Evolutionary conservation across 495 filamentous ascomycete species (phyloP).

Genomic region (Aspergillus funiculosus): DNA sequence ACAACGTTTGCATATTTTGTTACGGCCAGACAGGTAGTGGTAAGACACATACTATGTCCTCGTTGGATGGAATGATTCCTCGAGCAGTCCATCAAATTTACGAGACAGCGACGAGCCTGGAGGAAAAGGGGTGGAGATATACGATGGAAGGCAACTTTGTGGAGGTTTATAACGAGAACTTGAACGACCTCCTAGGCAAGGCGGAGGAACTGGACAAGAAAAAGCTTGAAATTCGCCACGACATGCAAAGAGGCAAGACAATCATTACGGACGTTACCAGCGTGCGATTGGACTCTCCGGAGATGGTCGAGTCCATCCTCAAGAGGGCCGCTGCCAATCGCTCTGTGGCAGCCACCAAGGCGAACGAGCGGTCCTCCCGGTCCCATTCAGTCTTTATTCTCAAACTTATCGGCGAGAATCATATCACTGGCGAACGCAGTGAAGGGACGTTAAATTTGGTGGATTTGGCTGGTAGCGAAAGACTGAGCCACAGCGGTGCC

Average conservation of each 20-base stretch:
- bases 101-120: conserved; percentile 68
- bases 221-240: conserved; percentile 89
- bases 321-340: conserved; percentile 73
- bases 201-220: conserved; percentile 73
- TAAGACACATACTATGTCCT: conserved; percentile 96
- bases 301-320: conserved; percentile 74
- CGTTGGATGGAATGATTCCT: conserved; percentile 91
- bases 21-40: conserved; percentile 97
- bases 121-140: conserved; percentile 92
- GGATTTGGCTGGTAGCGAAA: conserved; percentile 89
- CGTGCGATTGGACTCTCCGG: conserved; percentile 68
- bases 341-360: conserved; percentile 89
- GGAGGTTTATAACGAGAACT: conserved; percentile 98
- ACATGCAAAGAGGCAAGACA: conserved; percentile 72
- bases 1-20: conserved; percentile 99
- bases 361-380: conserved; percentile 89
- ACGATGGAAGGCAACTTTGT: conserved; percentile 92
- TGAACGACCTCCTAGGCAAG: conserved; percentile 84
- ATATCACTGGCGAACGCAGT: conserved; percentile 72
- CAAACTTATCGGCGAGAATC: conserved; percentile 75
- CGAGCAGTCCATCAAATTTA: conserved; percentile 90
- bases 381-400: conserved; percentile 97
- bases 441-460: conserved; percentile 96
- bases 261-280: conserved; percentile 77
- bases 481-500: conserved; percentile 75